phyloP scores from a whole-genome alignment of 2,329 filamentous ascomycete genomes.

The Fusarium heterosporum region DNA sequence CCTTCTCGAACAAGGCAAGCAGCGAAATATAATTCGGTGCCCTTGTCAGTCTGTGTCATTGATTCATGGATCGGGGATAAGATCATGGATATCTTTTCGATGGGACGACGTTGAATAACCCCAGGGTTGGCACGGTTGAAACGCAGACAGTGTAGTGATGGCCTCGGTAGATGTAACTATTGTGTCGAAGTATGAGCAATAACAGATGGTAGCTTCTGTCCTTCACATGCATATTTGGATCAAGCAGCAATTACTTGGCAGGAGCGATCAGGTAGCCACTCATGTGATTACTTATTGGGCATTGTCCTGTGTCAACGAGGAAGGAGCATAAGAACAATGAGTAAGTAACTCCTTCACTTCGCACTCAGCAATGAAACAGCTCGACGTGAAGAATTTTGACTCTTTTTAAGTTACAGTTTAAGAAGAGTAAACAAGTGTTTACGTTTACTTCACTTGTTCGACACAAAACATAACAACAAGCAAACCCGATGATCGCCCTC shows the following conservation, averaged over 20 bases:
- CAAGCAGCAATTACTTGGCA: conserved; percentile 1
- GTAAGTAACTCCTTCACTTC: too few relatives aligned
- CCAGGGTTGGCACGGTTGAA: conserved; percentile 28
- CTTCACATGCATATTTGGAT: conserved; percentile 1
- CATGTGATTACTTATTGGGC: neutral
- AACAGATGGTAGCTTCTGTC: conserved; percentile 27
- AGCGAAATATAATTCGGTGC: conserved; percentile 5
- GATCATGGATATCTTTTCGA: neutral
- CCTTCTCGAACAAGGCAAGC: conserved; percentile 33
- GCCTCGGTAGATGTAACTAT: conserved; percentile 3
- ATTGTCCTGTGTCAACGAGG: neutral
- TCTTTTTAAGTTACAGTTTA: neutral
- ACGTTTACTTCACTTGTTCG: neutral
- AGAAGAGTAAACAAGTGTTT: neutral
- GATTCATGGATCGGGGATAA: neutral
- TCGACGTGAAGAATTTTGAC: neutral
- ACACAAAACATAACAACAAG: conserved; percentile 9
- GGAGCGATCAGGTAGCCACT: neutral
- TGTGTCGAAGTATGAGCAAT: conserved; percentile 6
- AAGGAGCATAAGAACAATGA: neutral
- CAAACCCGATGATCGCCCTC: conserved; percentile 1
- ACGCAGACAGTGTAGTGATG: conserved; percentile 16
- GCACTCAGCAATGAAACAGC: neutral
- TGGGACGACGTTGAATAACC: conserved; percentile 8
- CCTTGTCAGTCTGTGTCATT: conserved; percentile 11